A percentile compares a stretch with the other conserved stretches of the same genome.
Conservation (phyloP, 2,329 filamentous ascomycete species). For the Zasmidium angulare region DNA sequence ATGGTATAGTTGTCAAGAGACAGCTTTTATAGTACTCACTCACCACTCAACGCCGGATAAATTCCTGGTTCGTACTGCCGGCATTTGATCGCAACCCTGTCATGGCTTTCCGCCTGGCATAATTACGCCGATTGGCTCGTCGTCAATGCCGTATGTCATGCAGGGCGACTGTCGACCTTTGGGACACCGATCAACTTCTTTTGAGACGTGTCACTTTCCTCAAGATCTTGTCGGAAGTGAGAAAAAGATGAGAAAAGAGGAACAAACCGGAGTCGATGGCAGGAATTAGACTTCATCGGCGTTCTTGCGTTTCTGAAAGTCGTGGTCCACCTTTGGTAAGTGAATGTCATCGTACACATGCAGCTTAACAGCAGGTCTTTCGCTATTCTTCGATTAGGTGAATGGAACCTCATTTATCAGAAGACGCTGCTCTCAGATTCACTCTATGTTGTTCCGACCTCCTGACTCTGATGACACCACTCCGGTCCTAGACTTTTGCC, state of each 20-base stretch:
- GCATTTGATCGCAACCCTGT: background rate
- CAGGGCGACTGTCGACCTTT: constrained; percentile 10
- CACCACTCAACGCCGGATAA: background rate
- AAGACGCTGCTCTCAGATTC: no score
- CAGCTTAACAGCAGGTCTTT: no score
- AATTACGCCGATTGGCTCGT: background rate
- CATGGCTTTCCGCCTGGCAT: background rate
- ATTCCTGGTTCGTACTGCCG: background rate
- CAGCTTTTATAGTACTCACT: background rate
- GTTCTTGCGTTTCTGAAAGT: no score
- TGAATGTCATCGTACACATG: no score
- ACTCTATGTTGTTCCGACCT: no score
- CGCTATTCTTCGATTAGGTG: no score
- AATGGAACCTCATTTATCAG: no score
- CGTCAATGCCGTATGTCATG: background rate
- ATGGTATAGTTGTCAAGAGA: background rate
- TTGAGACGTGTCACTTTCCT: background rate
- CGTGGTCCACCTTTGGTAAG: no score
- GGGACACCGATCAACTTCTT: background rate
- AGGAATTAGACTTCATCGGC: no score
- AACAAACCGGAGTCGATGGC: no score
- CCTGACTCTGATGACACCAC: no score
- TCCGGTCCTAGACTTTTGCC: background rate
- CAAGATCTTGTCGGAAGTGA: background rate
- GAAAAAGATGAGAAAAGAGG: background rate